Conservation (phyloP, 345 rosid species). For the Citrus reticulata region DNA sequence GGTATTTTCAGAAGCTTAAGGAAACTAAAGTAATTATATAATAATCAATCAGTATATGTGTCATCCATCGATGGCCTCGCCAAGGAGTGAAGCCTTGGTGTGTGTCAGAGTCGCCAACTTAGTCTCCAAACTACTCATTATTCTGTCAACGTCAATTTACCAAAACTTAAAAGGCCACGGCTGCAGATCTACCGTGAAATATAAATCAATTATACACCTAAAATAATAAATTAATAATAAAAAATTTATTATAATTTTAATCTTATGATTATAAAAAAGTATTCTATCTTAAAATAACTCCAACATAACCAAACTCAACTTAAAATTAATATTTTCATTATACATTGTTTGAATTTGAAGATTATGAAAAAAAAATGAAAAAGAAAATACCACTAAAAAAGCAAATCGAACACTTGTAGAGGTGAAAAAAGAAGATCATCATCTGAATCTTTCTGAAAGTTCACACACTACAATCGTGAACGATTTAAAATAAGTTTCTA, state of each 20-base stretch:
- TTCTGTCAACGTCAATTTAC: not conserved
- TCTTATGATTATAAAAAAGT: accelerated
- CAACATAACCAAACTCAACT: too few species aligned
- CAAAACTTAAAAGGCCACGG: too few species aligned
- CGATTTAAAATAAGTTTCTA: too few species aligned
- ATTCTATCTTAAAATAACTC: accelerated
- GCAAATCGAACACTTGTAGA: too few species aligned
- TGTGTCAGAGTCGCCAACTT: not conserved
- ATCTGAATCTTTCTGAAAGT: not conserved
- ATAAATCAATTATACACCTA: accelerated
- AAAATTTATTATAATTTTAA: too few species aligned
- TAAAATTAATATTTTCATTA: too few species aligned
- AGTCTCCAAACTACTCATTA: not conserved
- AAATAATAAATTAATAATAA: too few species aligned
- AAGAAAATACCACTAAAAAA: too few species aligned
- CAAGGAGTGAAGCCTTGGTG: not conserved
- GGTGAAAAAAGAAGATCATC: too few species aligned
- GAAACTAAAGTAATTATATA: not conserved
- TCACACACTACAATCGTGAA: not conserved
- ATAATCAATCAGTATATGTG: not conserved
- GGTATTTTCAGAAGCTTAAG: not conserved
- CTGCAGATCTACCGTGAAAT: accelerated
- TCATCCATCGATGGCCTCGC: not conserved
- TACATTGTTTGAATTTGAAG: too few species aligned
- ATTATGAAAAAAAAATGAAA: too few species aligned